Evolutionary conservation across 352 stramenopile genomes (phyloP), one percentile per base, ranked within the genome.

Genomic region (Peronosclerospora sorghi): DNA sequence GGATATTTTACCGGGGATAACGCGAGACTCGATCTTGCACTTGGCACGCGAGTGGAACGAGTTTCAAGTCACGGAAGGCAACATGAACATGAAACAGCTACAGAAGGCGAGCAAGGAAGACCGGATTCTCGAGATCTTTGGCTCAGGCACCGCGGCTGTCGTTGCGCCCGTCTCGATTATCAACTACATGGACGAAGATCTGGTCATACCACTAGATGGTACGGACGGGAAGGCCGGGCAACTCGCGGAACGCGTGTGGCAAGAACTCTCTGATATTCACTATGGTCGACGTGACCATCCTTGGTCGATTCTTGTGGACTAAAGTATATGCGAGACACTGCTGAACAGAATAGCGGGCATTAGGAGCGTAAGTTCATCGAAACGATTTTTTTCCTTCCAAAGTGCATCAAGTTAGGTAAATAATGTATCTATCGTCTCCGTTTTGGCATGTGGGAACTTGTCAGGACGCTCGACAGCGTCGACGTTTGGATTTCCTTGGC

Each of bases 1-100:
- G 10, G 93, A 98, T 59, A 99, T 99, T 48, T 68, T 99, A 10
- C 93, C 96, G 4, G 96, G 96, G 21, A 95, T 99, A 21, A 98
- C 96, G 7, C 73, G 96, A 32, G 75, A 96, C 55, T 97, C 84
- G 39, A 96, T 99, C 51, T 59, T 99, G 41, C 70, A 95, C 35
- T 67, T 98, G 14, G 73, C 88, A 5, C 68, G 74, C 36, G 66
- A 76, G 46, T 98, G 91, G 90, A 75, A 81, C 45, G 83, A 95
- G 50, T 95, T 96, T 62, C 92, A 97, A 46, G 94, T 98, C 20
- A 80, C 69, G 5, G 96, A 99, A 67, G 68, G 73, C 28, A 86
- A 88, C 52, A 81, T 97, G 35, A 97, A 69, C 30, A 97, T 99
- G 85, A 70, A 81, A 45, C 85, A 98, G 64, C 68, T 99, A 49